Percentiles rank a stretch among this genome's conserved stretches.
phyloP scores from a whole-genome alignment of 1,139 yeast species.

The Debaryomyces psychrophilus region DNA sequence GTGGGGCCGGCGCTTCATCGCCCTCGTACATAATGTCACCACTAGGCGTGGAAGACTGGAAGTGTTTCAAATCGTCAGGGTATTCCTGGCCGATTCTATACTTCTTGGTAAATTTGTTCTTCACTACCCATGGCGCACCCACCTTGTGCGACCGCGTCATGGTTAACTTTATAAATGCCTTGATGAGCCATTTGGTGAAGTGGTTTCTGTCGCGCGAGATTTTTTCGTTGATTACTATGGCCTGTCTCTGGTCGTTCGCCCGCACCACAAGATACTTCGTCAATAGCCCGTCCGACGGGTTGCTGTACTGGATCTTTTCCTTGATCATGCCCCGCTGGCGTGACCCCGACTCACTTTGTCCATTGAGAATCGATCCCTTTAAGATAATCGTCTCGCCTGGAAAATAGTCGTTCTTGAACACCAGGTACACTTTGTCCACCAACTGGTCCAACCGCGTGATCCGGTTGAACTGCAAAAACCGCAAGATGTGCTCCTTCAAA shows the following conservation, averaged over 20 bases:
- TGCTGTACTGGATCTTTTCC: constrained; percentile 52
- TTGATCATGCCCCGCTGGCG: constrained; percentile 45
- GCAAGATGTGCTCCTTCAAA: constrained; percentile 83
- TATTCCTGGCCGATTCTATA: constrained; percentile 61
- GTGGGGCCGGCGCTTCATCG: constrained; percentile 5
- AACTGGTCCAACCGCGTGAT: constrained; percentile 83
- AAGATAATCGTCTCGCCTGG: constrained; percentile 87
- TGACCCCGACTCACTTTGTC: constrained; percentile 16
- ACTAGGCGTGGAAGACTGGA: constrained; percentile 41
- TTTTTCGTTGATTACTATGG: constrained; percentile 72
- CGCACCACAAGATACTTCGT: constrained; percentile 67
- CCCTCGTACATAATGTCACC: constrained; percentile 32
- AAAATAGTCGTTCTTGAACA: constrained; percentile 80
- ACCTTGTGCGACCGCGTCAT: constrained; percentile 79
- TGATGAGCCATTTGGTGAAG: constrained; percentile 86
- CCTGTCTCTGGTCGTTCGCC: constrained; percentile 54
- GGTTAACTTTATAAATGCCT: constrained; percentile 85
- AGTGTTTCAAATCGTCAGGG: constrained; percentile 56
- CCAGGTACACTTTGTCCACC: constrained; percentile 79
- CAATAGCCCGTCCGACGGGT: constrained; percentile 60
- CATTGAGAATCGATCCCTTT: constrained; percentile 33
- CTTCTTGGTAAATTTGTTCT: constrained; percentile 66
- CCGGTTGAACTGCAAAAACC: constrained; percentile 80
- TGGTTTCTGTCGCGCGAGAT: constrained; percentile 81
- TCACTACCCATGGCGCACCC: constrained; percentile 98